A percentile compares a stretch with the other conserved stretches of the same genome.
phyloP scores from a whole-genome alignment of 805 yeast genomes.

The Starmerella asiatica region DNA sequence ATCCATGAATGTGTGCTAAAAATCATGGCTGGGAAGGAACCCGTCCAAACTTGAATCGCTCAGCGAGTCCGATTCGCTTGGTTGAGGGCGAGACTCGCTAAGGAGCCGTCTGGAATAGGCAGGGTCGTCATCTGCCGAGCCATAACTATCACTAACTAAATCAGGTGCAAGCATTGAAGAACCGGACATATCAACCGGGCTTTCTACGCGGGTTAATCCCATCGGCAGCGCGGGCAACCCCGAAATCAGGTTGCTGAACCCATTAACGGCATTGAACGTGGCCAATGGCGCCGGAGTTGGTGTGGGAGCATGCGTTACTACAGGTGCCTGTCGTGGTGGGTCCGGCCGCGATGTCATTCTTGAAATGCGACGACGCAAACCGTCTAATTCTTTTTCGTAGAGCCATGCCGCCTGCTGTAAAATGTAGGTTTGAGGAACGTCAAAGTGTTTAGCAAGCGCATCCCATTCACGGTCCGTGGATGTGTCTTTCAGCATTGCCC shows the following conservation, averaged over 20 bases:
- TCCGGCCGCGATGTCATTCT: no score
- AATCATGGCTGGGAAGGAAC: constrained; percentile 9
- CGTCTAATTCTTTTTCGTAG: constrained; percentile 30
- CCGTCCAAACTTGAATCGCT: constrained; percentile 12
- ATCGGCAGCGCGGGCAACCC: no score
- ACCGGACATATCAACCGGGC: no score
- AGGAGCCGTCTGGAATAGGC: constrained; percentile 13
- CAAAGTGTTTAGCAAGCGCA: constrained; percentile 27
- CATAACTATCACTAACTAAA: background rate
- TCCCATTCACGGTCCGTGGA: constrained; percentile 27
- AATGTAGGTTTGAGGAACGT: constrained; percentile 28
- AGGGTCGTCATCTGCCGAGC: background rate
- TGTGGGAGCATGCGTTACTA: no score
- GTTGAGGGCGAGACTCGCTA: constrained; percentile 9
- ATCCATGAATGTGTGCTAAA: no score
- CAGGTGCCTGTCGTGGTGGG: no score
- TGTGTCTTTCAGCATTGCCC: constrained; percentile 28
- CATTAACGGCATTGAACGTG: no score
- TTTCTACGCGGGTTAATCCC: no score
- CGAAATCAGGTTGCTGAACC: no score
- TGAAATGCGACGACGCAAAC: constrained; percentile 26
- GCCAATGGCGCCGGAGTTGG: no score
- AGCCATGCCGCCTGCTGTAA: constrained; percentile 34
- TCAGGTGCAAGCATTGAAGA: background rate
- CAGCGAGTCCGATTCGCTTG: background rate